phyloP scores from a whole-genome alignment of 139 green algal genomes.

The Zygnema cylindricum region DNA sequence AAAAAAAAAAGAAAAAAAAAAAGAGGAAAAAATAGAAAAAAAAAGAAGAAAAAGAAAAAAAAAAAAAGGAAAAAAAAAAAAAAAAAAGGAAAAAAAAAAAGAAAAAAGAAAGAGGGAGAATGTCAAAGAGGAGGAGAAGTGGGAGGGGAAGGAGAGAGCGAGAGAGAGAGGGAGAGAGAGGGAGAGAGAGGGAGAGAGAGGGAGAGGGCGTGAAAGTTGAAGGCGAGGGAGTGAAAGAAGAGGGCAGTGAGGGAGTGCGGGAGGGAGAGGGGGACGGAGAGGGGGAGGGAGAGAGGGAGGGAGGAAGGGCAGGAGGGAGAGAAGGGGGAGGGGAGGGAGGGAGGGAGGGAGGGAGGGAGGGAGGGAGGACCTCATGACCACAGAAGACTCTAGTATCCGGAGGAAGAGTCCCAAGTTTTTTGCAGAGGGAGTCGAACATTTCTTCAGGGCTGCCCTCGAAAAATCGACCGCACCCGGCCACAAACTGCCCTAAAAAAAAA shows the following conservation, averaged over 20 bases:
- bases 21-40: background rate
- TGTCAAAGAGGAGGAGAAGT: background rate
- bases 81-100: background rate
- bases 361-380: slow-evolving; percentile 46
- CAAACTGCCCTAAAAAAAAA: slow-evolving; percentile 44
- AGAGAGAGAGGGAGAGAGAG: background rate
- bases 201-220: background rate
- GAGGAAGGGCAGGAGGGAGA: background rate
- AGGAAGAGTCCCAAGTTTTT: slow-evolving; percentile 33
- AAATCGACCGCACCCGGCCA: slow-evolving; percentile 55
- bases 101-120: background rate
- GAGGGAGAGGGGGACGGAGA: background rate
- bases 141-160: background rate
- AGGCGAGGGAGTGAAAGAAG: background rate
- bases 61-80: too few species aligned
- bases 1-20: slow-evolving; percentile 3
- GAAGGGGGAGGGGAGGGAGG: background rate
- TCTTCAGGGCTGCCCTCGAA: slow-evolving; percentile 56
- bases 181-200: background rate
- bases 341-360: background rate
- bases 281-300: background rate
- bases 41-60: too few species aligned
- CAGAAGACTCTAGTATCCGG: slow-evolving; percentile 57
- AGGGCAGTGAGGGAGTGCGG: background rate
- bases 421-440: slow-evolving; percentile 43